These are phyloP conservation scores for Linnemannia zychae DNA, from an alignment of 192 early-diverging fungal genomes.

Conservation along the genomic window DNA sequence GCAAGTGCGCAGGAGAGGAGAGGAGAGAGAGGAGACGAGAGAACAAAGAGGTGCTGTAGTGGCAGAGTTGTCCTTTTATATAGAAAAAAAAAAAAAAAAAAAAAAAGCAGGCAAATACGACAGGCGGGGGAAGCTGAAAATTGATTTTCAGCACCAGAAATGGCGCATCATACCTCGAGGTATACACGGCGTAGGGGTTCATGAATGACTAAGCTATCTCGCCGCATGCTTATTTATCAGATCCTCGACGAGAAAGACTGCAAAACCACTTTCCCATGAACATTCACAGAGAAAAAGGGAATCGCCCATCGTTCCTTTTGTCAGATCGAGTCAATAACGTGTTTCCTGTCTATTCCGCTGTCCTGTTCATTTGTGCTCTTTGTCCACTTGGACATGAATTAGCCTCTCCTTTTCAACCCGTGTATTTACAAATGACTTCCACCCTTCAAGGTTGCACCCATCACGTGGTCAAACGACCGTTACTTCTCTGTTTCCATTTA, in stretches of 20 bases:
- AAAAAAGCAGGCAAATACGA: background rate
- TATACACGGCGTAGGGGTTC: background rate
- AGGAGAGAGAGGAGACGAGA: background rate
- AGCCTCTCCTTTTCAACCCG: no score
- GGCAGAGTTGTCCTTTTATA: background rate
- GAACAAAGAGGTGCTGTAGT: background rate
- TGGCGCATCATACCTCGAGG: background rate
- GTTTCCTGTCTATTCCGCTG: no score
- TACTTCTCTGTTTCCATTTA: constrained; percentile 1
- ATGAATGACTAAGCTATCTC: background rate
- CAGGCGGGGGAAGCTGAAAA: no score
- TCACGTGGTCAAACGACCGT: background rate
- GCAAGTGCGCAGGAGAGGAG: background rate
- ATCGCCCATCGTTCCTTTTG: no score
- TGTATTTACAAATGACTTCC: no score
- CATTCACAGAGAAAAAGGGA: no score
- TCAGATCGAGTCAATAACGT: no score
- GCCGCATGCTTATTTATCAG: background rate
- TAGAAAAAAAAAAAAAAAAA: background rate
- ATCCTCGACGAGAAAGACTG: no score
- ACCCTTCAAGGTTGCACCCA: background rate
- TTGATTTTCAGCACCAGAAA: background rate
- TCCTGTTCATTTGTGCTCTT: no score
- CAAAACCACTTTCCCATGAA: no score
- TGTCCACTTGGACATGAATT: no score